Base-by-base conservation (phyloP, 2,329 filamentous ascomycete genomes). In the Furcasterigmium furcatum region DNA sequence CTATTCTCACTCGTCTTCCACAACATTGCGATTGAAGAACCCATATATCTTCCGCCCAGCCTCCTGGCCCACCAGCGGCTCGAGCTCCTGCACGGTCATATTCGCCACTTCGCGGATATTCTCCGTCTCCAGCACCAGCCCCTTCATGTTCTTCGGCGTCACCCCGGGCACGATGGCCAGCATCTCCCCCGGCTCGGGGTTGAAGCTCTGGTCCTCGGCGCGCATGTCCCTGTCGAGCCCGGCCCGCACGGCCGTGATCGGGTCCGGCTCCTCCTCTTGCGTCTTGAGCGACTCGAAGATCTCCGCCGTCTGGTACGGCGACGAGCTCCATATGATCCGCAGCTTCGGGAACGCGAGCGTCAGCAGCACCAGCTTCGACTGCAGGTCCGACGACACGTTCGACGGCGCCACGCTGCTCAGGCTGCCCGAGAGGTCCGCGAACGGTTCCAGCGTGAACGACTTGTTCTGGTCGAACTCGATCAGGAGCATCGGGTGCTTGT, bases 401-500 rank as follows among this genome's bases (percentile, higher is more conserved):
- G 74, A 73, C 0, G 85, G 77, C 44, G 82, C 81, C 41, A 87
- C 77, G 50, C 85, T 80, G 46, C 72, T 76, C 9, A 84, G 64
- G 45, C 77, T 81, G n/a, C 80, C 74, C 9, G 77, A 76, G 44
- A 85, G 58, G 66, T 87, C 84, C 41, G 85, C 84, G 57, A 90
- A 79, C 0, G 87, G 87, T 63, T 92, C 94, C 14, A 99, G 83
- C 1, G 91, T 97, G 66, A 99, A 99, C 4, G 89, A 92, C 65
- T 95, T 96, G 71, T 95, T 92, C 62, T 95, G 88, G 63, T 96
- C 91, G 64, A 99, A 99, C 66, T 99, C 94, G 59, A 99, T 97
- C 38, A 99, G 80, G 7, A 99, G 82, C 80, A 97, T 88, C 0
- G 91, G 87, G 53, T 70, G 84, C 59, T 87, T 87, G 79, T 99